Percentiles rank a stretch among this genome's conserved stretches.
phyloP scores from a whole-genome alignment of 1,284 basidiomycete genomes.

The Ganoderma lingzhi region DNA sequence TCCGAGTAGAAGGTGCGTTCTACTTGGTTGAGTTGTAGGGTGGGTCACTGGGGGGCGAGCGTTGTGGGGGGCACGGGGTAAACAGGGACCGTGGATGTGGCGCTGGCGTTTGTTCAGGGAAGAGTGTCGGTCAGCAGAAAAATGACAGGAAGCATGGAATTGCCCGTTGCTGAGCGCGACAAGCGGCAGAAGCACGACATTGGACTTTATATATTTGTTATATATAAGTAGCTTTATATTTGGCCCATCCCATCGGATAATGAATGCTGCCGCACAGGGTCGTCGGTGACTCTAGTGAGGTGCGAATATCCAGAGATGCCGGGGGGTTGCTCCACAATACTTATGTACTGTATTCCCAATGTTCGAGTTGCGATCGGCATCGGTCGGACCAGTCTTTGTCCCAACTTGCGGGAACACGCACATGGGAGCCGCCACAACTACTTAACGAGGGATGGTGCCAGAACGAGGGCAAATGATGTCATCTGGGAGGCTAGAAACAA shows the following conservation, averaged over 20 bases:
- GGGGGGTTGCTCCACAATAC: neutral
- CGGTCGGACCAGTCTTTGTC: neutral
- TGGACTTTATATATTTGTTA: neutral
- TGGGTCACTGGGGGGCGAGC: neutral
- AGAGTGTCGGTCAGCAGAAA: neutral
- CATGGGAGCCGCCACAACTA: constrained; percentile 9
- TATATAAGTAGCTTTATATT: no score
- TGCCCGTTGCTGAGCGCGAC: neutral
- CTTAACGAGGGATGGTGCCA: constrained; percentile 9
- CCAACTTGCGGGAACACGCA: neutral
- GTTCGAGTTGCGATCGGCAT: neutral
- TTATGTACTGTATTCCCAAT: neutral
- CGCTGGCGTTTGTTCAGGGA: neutral
- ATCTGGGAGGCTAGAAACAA: constrained; percentile 11
- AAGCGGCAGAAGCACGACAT: neutral
- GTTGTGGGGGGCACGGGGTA: constrained; percentile 4
- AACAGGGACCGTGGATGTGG: neutral
- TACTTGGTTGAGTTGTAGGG: neutral
- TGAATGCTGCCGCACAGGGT: neutral
- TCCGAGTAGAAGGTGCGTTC: constrained; percentile 1
- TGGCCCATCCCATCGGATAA: no score
- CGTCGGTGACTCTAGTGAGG: neutral
- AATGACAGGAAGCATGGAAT: constrained; percentile 3
- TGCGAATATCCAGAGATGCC: neutral
- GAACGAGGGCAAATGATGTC: constrained; percentile 21